A percentile compares a stretch with the other conserved stretches of the same genome.
These are phyloP conservation scores for Colletotrichum tanaceti DNA, from an alignment of 2,329 filamentous ascomycete species.

Conservation along the genomic window DNA sequence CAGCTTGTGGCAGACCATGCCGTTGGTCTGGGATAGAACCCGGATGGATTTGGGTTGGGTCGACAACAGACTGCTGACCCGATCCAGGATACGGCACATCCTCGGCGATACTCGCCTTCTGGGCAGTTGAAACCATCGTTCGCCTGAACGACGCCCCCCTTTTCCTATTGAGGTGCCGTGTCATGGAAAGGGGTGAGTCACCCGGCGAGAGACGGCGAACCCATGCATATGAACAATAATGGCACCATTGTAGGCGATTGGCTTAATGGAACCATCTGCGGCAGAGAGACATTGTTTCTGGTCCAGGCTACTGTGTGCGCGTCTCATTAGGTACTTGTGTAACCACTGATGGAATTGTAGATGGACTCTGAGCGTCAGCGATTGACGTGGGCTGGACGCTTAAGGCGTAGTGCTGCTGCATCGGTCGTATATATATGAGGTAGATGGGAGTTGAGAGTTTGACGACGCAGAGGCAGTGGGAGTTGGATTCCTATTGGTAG, in stretches of 20 bases:
- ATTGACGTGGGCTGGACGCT: constrained; percentile 13
- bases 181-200: constrained; percentile 32
- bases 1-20: not conserved
- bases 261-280: constrained; percentile 18
- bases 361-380: constrained; percentile 8
- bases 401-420: not conserved
- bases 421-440: not conserved
- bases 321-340: constrained; percentile 10
- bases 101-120: constrained; percentile 17
- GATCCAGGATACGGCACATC: constrained; percentile 18
- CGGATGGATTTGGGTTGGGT: not conserved
- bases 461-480: not conserved
- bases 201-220: constrained; percentile 18
- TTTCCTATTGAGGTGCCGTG: constrained; percentile 1
- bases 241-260: constrained; percentile 25
- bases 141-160: not conserved
- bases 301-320: constrained; percentile 12
- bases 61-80: constrained; percentile 1
- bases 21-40: not conserved
- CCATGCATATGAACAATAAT: not conserved
- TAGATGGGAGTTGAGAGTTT: not conserved
- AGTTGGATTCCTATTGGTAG: constrained; percentile 11
- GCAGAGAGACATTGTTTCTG: constrained; percentile 15
- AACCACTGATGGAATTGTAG: constrained; percentile 2
- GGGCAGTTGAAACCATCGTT: constrained; percentile 1